Evolutionary conservation across 441 rosid genomes (phyloP).

Genomic region (Manihot esculenta): DNA sequence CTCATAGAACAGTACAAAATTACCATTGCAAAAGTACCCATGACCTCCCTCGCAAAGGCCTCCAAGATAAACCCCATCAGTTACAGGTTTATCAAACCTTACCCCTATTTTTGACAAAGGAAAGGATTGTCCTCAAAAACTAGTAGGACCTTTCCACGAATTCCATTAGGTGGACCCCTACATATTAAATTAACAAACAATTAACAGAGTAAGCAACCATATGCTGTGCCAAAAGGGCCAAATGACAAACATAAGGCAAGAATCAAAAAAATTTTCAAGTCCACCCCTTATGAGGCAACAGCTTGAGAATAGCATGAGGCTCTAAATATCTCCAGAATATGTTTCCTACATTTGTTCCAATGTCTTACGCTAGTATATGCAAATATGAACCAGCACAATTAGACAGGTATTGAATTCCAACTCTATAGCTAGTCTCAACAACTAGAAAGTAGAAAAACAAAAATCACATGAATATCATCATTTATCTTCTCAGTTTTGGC

Average conservation of each 20-base stretch:
- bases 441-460: neutral
- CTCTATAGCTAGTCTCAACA: neutral
- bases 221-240: slow-evolving; percentile 12
- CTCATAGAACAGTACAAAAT: slow-evolving; percentile 15
- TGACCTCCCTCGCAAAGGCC: slow-evolving; percentile 56
- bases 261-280: slow-evolving; percentile 5
- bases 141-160: slow-evolving; percentile 59
- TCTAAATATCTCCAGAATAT: neutral
- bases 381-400: too few relatives aligned
- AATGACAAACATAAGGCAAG: slow-evolving; percentile 6
- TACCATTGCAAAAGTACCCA: slow-evolving; percentile 79
- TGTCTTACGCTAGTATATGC: neutral
- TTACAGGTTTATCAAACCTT: slow-evolving; percentile 61
- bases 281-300: neutral
- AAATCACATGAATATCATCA: neutral
- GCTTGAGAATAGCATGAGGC: neutral
- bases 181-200: slow-evolving; percentile 24
- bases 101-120: slow-evolving; percentile 66
- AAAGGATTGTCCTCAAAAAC: slow-evolving; percentile 67
- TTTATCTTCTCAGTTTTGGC: neutral
- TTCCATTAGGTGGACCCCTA: slow-evolving; percentile 65
- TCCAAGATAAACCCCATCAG: slow-evolving; percentile 79
- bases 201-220: slow-evolving; percentile 16
- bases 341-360: neutral
- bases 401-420: neutral